Percentiles rank a stretch among this genome's conserved stretches.
Evolutionary conservation across 2,329 filamentous ascomycete species (phyloP).

Genomic region (Tolypocladium endophyticum): DNA sequence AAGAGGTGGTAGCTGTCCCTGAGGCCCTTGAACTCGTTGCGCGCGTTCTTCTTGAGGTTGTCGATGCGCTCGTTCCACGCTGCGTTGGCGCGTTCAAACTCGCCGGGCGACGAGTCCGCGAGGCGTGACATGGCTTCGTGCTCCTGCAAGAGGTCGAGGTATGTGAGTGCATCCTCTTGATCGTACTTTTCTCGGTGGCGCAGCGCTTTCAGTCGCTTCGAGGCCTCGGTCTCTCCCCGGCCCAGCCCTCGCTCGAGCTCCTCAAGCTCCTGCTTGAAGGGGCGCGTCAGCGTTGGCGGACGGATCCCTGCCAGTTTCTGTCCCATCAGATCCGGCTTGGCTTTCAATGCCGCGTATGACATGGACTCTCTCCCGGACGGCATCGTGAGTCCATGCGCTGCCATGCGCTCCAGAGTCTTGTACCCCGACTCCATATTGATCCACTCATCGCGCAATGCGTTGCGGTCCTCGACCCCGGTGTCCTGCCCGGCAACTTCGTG

Average conservation of each 20-base stretch:
- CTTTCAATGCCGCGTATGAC: conserved; percentile 12
- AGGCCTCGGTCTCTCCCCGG: not conserved
- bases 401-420: conserved; percentile 35
- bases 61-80: conserved; percentile 25
- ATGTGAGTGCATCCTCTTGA: conserved; percentile 9
- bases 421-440: conserved; percentile 36
- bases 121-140: conserved; percentile 16
- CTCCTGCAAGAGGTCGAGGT: conserved; percentile 21
- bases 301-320: conserved; percentile 18
- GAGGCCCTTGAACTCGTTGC: conserved; percentile 25
- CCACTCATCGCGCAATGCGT: conserved; percentile 30
- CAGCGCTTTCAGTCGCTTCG: conserved; percentile 15
- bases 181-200: conserved; percentile 15
- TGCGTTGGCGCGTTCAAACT: conserved; percentile 17
- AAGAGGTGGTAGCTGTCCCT: conserved; percentile 46
- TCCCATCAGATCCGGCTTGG: conserved; percentile 11
- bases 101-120: conserved; percentile 5
- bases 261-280: conserved; percentile 30
- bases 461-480: conserved; percentile 14
- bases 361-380: conserved; percentile 32
- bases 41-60: conserved; percentile 19
- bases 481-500: conserved; percentile 44
- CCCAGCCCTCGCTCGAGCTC: conserved; percentile 21
- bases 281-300: conserved; percentile 22
- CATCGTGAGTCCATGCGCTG: conserved; percentile 25